phyloP scores from a whole-genome alignment of 2,329 filamentous ascomycete genomes.

The Penicillium sp. region DNA sequence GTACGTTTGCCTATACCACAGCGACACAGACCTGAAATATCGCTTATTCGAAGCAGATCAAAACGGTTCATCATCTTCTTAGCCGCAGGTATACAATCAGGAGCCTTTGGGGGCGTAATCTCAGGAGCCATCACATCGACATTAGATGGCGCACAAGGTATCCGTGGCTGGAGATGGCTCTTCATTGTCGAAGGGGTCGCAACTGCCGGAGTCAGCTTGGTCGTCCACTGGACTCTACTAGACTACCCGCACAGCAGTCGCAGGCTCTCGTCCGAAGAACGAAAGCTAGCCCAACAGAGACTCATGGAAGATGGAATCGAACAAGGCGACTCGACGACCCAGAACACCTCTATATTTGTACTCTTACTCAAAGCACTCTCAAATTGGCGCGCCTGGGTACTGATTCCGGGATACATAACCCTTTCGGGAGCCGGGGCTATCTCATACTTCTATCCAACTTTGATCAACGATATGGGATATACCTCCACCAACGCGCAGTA shows the following conservation, averaged over 20 bases:
- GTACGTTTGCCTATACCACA: neutral
- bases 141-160: slow-evolving; percentile 2
- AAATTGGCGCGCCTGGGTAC: slow-evolving; percentile 5
- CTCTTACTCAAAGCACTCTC: neutral
- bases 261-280: neutral
- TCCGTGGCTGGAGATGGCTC: slow-evolving; percentile 8
- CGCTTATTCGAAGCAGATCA: neutral
- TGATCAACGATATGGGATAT: neutral
- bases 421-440: slow-evolving; percentile 2
- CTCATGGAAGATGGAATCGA: slow-evolving; percentile 3
- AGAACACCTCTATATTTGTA: neutral
- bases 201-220: slow-evolving; percentile 1
- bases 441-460: slow-evolving; percentile 4
- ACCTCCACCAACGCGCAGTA: neutral
- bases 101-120: slow-evolving; percentile 7
- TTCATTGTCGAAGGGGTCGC: slow-evolving; percentile 7
- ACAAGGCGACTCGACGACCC: neutral
- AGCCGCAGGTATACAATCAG: slow-evolving; percentile 2
- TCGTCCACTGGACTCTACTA: neutral
- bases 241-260: slow-evolving; percentile 6
- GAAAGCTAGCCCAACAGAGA: neutral
- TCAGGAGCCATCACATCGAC: slow-evolving; percentile 2
- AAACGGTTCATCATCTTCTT: slow-evolving; percentile 6
- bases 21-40: neutral
- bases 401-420: slow-evolving; percentile 1